Conservation (phyloP, 2,329 filamentous ascomycete genomes). For the Stemphylium lycopersici region DNA sequence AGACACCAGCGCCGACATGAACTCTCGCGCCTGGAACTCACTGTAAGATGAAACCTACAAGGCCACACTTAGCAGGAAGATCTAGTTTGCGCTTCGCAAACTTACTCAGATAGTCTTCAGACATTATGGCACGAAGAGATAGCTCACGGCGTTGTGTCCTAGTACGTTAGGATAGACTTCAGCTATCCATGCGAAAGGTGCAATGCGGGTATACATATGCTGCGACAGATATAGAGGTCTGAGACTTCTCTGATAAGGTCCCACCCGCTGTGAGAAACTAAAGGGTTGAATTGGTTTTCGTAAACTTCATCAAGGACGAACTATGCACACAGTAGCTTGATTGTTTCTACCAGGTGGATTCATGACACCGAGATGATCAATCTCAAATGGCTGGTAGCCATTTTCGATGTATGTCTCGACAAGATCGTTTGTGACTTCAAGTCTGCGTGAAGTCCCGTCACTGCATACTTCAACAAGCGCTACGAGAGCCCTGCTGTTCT, state of each 20-base stretch:
- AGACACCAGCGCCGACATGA: too few relatives aligned
- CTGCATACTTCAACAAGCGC: neutral
- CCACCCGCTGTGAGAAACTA: conserved; percentile 2
- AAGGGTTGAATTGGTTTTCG: neutral
- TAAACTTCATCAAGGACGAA: neutral
- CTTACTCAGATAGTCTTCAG: conserved; percentile 4
- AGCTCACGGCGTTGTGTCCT: neutral
- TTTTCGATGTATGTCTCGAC: conserved; percentile 5
- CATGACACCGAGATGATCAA: fast-evolving
- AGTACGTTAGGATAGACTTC: neutral
- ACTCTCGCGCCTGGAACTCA: too few relatives aligned
- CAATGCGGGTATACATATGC: neutral
- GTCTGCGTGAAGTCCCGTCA: neutral
- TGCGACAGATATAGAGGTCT: neutral
- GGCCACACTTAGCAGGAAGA: neutral
- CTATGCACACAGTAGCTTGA: neutral
- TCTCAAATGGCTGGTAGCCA: neutral
- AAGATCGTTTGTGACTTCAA: neutral
- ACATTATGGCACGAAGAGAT: too few relatives aligned
- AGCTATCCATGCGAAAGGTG: neutral
- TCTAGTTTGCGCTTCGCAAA: neutral
- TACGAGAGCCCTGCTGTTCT: neutral
- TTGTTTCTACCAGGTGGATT: neutral
- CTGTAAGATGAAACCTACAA: conserved; percentile 7
- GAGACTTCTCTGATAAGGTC: neutral